Evolutionary conservation across 371 early-diverging fungal species (phyloP), one percentile per base, ranked within the genome.

Genomic region (Coemansia sp.): DNA sequence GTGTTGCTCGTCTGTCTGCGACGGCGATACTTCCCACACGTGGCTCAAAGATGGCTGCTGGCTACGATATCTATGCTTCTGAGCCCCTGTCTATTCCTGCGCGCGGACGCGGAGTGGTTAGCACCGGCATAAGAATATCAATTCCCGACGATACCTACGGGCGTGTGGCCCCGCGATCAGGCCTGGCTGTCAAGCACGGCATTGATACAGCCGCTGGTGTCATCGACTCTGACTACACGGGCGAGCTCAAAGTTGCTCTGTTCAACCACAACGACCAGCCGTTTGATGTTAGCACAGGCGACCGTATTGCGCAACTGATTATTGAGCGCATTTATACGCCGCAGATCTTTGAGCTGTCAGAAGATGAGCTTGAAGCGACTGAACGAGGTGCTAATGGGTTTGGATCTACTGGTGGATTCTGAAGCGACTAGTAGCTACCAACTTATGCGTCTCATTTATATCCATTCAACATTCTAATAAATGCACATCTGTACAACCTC

Each of bases 171-270:
- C 96, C 98, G 26, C 87, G 99, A 28, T 89, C 91, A 42, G 95
- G 98, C 0, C 85, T 98, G 56, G 95, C 98, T 0, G 84, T 93
- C 42, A 97, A 95, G 79, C 88, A 93, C 81, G 93, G 91, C 71
- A 84, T 99, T 48, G 97, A 98, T 75, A 88, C 89, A 18, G 97
- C 94, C 12, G 99, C 97, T 23, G 99, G 99, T 37, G 99, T 99
- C 12, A 89, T 99, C 72, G 99, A 99, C 75, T 83, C 86, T 12
- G 99, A 99, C 80, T 99, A 98, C 82, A 86, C 97, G 28, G 94
- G 94, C 14, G 82, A 64, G 80, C 59, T 97, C 37, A 89, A 90
- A 53, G 88, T 96, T 6, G 85, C 97, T 2, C 67, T 98, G 78
- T 97, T 96, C 75, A 99, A 99, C 83, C 92, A 95, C 81, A 83